Percentiles rank a stretch among this genome's conserved stretches.
phyloP scores from a whole-genome alignment of 1,284 basidiomycete species.

The Melampsora larici-populina region DNA sequence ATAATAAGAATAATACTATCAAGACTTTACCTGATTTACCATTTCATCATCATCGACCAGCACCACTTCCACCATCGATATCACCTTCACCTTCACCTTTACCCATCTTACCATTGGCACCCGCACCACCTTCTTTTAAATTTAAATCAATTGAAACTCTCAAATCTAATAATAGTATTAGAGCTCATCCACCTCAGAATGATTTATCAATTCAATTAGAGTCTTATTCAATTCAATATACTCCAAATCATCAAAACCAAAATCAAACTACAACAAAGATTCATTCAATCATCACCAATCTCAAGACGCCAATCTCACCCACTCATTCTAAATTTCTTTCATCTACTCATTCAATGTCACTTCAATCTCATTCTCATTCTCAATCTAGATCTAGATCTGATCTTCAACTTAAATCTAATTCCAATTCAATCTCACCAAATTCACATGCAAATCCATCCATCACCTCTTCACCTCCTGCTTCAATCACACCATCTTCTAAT shows the following conservation, averaged over 20 bases:
- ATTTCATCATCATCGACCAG: background rate
- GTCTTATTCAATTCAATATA: no score
- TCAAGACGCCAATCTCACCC: no score
- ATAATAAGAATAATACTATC: background rate
- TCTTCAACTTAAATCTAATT: background rate
- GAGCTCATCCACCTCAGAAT: no score
- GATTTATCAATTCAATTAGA: no score
- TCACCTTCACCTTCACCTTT: background rate
- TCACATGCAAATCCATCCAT: constrained; percentile 68
- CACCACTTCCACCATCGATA: background rate
- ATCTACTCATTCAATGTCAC: background rate
- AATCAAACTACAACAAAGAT: no score
- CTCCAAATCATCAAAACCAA: no score
- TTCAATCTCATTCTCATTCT: background rate
- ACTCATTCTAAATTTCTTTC: no score
- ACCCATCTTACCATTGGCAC: background rate
- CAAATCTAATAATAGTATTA: background rate
- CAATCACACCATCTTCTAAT: background rate
- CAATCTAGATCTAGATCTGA: background rate
- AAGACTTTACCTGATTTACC: background rate
- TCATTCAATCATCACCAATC: no score
- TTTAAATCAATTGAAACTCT: background rate
- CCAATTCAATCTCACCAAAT: constrained; percentile 65
- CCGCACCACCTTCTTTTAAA: no score
- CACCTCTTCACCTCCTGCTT: background rate